A percentile compares a stretch with the other conserved stretches of the same genome.
These are phyloP conservation scores for Lignosus rhinocerotis DNA, from an alignment of 1,284 basidiomycete genomes.

Conservation along the genomic window DNA sequence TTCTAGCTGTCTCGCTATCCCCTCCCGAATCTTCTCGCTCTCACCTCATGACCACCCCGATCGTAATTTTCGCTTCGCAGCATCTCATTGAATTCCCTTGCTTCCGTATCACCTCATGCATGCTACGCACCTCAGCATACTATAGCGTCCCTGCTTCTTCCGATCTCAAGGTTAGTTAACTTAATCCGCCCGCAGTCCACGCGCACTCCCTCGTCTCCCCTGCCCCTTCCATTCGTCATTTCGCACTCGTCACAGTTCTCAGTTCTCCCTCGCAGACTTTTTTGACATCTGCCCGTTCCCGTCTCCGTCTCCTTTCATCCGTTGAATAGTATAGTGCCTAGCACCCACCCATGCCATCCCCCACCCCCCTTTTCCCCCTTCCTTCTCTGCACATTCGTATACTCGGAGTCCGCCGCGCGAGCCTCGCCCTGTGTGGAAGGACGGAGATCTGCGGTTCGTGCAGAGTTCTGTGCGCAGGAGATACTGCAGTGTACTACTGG, in stretches of 20 bases:
- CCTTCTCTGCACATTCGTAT: conserved; percentile 1
- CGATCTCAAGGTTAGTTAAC: conserved; percentile 4
- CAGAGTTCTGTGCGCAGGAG: too few species aligned
- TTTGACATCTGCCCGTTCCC: background rate
- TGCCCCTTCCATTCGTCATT: background rate
- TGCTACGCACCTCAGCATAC: background rate
- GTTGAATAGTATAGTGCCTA: background rate
- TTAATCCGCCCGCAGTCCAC: conserved; percentile 4
- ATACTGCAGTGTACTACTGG: too few species aligned
- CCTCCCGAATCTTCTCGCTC: conserved; percentile 3
- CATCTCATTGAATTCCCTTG: conserved; percentile 4
- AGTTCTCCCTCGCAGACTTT: background rate
- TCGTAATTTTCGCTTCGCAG: conserved; percentile 18
- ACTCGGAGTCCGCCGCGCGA: background rate
- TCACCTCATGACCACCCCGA: conserved; percentile 13
- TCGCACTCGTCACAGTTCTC: background rate
- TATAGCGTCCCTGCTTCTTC: background rate
- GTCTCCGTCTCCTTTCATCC: background rate
- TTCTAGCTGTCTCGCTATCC: conserved; percentile 3
- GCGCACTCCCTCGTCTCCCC: background rate
- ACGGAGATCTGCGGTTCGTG: background rate
- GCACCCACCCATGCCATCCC: background rate
- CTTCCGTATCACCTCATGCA: conserved; percentile 5
- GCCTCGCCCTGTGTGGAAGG: background rate
- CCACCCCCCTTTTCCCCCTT: background rate